phyloP scores from a whole-genome alignment of 768 basidiomycete species.

The Kwoniella shandongensis region DNA sequence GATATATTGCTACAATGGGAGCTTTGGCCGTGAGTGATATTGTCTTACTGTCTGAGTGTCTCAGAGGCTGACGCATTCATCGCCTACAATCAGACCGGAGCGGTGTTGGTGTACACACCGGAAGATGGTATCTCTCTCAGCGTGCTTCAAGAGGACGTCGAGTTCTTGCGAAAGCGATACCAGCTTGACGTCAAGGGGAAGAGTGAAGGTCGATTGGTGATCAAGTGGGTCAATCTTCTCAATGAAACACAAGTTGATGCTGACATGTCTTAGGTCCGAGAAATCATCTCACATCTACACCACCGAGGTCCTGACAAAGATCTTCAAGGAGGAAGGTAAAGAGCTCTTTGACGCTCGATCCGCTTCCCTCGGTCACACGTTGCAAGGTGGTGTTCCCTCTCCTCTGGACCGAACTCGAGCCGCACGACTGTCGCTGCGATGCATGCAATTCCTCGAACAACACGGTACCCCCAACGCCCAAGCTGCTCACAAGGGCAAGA shows the following conservation, averaged over 20 bases:
- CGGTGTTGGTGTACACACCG: constrained; percentile 88
- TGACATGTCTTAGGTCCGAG: constrained; percentile 67
- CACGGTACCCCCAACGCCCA: constrained; percentile 65
- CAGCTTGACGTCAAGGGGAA: constrained; percentile 80
- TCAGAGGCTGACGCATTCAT: not conserved
- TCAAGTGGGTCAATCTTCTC: constrained; percentile 62
- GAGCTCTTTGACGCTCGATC: constrained; percentile 87
- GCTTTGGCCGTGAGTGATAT: constrained; percentile 81
- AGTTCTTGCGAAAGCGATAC: constrained; percentile 83
- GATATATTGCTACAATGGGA: constrained; percentile 92
- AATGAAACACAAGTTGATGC: not conserved
- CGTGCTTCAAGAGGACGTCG: constrained; percentile 75
- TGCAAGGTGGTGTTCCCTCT: constrained; percentile 94
- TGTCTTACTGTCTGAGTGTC: no score
- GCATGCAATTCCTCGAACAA: constrained; percentile 89
- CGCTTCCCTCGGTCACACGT: constrained; percentile 93
- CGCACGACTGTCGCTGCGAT: constrained; percentile 81
- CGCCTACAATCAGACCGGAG: constrained; percentile 67
- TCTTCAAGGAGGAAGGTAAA: constrained; percentile 93
- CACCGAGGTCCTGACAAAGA: constrained; percentile 86
- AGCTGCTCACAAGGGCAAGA: constrained; percentile 58
- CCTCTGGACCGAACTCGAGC: constrained; percentile 91
- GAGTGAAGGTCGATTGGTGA: constrained; percentile 88
- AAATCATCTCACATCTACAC: constrained; percentile 82
- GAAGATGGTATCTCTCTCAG: constrained; percentile 85